These are phyloP conservation scores for Gloeopeniophorella convolvens DNA, from an alignment of 768 basidiomycete genomes.

Conservation along the genomic window DNA sequence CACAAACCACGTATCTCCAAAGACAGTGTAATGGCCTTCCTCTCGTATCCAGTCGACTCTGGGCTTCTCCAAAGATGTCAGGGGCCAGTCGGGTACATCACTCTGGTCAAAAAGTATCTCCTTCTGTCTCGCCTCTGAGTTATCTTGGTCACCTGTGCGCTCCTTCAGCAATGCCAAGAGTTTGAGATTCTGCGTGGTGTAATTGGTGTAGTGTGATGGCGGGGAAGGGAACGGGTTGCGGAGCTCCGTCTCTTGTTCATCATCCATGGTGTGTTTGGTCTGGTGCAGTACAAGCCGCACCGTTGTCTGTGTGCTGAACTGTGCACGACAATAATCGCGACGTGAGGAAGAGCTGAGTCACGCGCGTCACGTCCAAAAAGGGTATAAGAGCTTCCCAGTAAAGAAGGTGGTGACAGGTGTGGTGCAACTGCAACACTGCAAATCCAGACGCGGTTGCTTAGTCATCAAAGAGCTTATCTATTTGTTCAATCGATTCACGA, in stretches of 20 bases:
- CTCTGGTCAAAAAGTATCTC: slow-evolving; percentile 61
- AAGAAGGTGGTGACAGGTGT: too few species aligned
- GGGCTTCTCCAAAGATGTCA: slow-evolving; percentile 75
- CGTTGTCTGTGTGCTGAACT: background rate
- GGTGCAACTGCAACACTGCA: too few species aligned
- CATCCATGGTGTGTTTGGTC: slow-evolving; percentile 38
- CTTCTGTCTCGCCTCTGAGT: slow-evolving; percentile 45
- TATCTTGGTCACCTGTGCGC: slow-evolving; percentile 33
- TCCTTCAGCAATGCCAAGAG: slow-evolving; percentile 58
- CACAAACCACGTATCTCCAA: slow-evolving; percentile 90
- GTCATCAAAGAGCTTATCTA: too few species aligned
- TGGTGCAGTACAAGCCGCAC: too few species aligned
- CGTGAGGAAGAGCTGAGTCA: too few species aligned
- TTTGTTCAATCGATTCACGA: too few species aligned
- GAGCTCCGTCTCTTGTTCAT: slow-evolving; percentile 68
- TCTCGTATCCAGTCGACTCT: slow-evolving; percentile 88
- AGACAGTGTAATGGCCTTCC: slow-evolving; percentile 74
- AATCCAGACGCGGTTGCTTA: too few species aligned
- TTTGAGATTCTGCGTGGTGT: slow-evolving; percentile 66
- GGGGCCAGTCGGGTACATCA: slow-evolving; percentile 73
- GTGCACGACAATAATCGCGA: too few species aligned
- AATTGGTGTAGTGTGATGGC: slow-evolving; percentile 75
- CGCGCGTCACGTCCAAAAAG: too few species aligned
- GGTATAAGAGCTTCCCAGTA: too few species aligned
- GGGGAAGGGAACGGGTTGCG: slow-evolving; percentile 88